Evolutionary conservation across 2,329 filamentous ascomycete species (phyloP), one percentile per base, ranked within the genome.

Genomic region (Fusarium sp.): DNA sequence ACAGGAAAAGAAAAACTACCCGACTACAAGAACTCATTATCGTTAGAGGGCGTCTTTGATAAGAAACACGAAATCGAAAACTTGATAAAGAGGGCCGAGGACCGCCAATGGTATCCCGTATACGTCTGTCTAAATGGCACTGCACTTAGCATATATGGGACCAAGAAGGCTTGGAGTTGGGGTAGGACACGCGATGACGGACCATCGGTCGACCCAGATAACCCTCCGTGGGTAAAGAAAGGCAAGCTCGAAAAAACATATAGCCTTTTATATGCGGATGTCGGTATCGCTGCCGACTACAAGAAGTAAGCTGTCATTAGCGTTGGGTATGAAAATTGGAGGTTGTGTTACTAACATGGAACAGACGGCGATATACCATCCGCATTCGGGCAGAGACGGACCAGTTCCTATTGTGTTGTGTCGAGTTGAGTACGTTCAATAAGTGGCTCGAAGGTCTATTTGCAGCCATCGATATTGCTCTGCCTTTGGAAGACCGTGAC

Each of bases 371-470:
- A 55, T 89, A 90, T 75, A 89, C 91, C 14, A 88, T 94, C 62
- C 88, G 91, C n/a, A 75, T 94, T 60, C 85, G 91, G 26, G 85
- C 88, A 30, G 91, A 94, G 77, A 88, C 88, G 3, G 90, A 94
- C 68, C 91, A 94, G 73, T 89, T 94, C 60, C 78, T 94, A 20
- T 78, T 94, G 9, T 89, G 89, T 4, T 90, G 89, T 66, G 80
- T 86, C 51, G 85, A 88, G 49, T 81, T 92, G 52, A 85, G 88
- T 56, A 86, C 83, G 1, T 91, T 93, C 75, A 83, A 92, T 62
- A 83, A 84, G 48, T 91, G 91, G 89, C 79, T 93, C 3, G 88
- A 92, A 72, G 82, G 83, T 4, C 79, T 92, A 11, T 91, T 89
- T 71, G 89, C 89, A n/a, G 90, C 89, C 45, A 91, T 94, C 61